phyloP scores from a whole-genome alignment of 2,329 filamentous ascomycete genomes.

The Aspergillus quadrilineatus region DNA sequence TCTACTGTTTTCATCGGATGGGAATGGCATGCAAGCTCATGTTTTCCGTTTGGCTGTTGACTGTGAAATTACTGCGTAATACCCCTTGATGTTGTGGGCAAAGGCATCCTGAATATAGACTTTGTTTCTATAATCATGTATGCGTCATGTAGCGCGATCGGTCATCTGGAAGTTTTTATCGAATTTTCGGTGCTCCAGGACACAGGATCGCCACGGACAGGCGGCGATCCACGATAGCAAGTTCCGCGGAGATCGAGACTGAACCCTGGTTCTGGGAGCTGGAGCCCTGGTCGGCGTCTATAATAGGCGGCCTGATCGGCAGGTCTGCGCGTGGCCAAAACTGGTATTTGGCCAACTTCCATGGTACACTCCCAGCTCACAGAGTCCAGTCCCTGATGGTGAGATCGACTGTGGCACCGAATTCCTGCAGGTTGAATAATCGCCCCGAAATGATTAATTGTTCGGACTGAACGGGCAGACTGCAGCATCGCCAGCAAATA shows the following conservation, averaged over 20 bases:
- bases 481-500: not conserved
- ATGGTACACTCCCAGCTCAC: not conserved
- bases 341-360: not conserved
- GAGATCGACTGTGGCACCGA: not conserved
- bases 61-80: constrained; percentile 23
- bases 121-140: constrained; percentile 12
- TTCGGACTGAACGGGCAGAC: not conserved
- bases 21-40: constrained; percentile 18
- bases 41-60: constrained; percentile 15
- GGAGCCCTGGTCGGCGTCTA: not conserved
- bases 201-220: not conserved
- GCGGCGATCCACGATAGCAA: not conserved
- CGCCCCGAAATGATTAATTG: too few species aligned
- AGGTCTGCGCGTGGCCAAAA: not conserved
- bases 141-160: not conserved
- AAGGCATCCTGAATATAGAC: constrained; percentile 25
- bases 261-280: not conserved
- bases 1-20: constrained; percentile 8
- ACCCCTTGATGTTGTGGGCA: constrained; percentile 24
- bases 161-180: not conserved
- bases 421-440: not conserved
- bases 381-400: not conserved
- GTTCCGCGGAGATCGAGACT: not conserved
- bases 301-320: not conserved
- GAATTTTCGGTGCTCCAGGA: not conserved